Evolutionary conservation across 331 rosid genomes (phyloP), one percentile per base, ranked within the genome.

Genomic region (Acacia pycnantha): DNA sequence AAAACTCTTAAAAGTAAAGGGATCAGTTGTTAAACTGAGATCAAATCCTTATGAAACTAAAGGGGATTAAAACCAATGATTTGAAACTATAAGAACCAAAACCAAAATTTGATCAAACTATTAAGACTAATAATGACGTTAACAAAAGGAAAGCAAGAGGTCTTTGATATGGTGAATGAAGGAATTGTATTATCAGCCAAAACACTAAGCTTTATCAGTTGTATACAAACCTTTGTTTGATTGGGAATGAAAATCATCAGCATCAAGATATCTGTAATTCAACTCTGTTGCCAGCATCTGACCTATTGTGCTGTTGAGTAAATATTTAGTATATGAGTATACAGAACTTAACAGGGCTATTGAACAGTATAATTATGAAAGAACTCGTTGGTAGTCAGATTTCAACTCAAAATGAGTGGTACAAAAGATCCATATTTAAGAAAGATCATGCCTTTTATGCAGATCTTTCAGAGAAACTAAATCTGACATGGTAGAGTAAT

Each of bases 241-340:
- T 54, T 79, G 82, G n/a, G 97, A 86, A 77, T 95, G 98, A 83
- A 88, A 92, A 88, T 93, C 90, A 90, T 93, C 98, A 7, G 98
- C 98, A 85, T 95, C 98, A 75, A 93, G 88, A 59, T 88, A 92
- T 73, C 75, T 85, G 51, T 77, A 86, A 10, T 76, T 85, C 74
- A 82, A 80, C 84, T 79, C 88, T 71, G 81, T 82, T 70, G 91
- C 94, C 78, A 95, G 85, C 88, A 87, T 82, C 84, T 79, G 90
- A 27, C 98, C 97, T 65, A 95, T 83, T 21, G 98, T 92, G 44
- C 98, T 95, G 89, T 88, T 81, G 35, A 82, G 84, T 6, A 84
- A 40, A 61, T 74, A 76, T 41, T 24, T 61, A 82, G 44, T 24
- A 70, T 11, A 29, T 71, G 37, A 81, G 79, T 47, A 50, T 19